phyloP scores from a whole-genome alignment of 148 eudicot species.

The Silene conica region DNA sequence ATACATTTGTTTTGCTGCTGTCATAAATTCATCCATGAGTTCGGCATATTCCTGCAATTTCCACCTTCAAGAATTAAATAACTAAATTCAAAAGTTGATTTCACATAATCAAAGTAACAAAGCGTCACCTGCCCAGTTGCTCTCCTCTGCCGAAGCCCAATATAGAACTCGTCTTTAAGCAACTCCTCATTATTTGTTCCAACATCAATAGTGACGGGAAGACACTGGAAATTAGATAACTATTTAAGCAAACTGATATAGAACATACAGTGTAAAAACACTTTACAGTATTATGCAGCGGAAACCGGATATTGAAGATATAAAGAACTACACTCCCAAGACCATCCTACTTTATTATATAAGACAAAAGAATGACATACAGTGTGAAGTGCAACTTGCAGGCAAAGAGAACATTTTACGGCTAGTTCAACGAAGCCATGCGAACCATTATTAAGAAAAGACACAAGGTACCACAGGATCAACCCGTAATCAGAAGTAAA shows the following conservation, averaged over 20 bases:
- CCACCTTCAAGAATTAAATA: background rate
- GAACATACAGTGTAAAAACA: background rate
- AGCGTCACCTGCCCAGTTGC: slow-evolving; percentile 85
- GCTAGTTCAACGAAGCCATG: background rate
- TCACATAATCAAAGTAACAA: background rate
- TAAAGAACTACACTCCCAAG: background rate
- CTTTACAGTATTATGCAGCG: background rate
- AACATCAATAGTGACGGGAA: slow-evolving; percentile 96
- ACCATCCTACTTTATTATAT: background rate
- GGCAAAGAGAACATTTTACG: no score
- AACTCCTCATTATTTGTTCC: slow-evolving; percentile 86
- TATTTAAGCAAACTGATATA: slow-evolving; percentile 1
- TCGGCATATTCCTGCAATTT: slow-evolving; percentile 85
- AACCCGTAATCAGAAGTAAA: background rate
- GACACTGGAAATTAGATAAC: slow-evolving; percentile 49
- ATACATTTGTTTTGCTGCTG: slow-evolving; percentile 88
- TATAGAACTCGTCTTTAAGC: slow-evolving; percentile 87
- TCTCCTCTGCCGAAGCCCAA: slow-evolving; percentile 84
- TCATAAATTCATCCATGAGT: slow-evolving; percentile 85
- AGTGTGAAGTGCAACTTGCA: background rate
- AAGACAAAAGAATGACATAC: background rate
- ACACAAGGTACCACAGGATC: background rate
- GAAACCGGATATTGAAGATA: background rate
- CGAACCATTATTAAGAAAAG: background rate
- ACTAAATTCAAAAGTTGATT: background rate